Percentiles rank a stretch among this genome's conserved stretches.
These are phyloP conservation scores for Candolleomyces eurysporus DNA, from an alignment of 768 basidiomycete species.

Conservation along the genomic window DNA sequence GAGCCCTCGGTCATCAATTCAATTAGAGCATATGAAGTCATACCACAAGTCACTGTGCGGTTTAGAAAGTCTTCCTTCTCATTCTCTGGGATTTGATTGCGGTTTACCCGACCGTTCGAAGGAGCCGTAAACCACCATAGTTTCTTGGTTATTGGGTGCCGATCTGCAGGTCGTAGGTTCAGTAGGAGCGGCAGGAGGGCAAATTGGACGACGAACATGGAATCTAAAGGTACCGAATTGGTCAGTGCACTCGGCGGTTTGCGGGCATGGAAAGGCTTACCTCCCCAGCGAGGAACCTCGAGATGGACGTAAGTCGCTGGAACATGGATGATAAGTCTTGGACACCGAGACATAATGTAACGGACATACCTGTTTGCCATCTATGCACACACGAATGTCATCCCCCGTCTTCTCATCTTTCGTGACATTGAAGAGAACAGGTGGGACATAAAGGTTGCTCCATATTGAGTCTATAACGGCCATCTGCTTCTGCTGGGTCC, in stretches of 20 bases:
- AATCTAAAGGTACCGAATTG: constrained; percentile 34
- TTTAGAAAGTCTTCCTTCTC: constrained; percentile 50
- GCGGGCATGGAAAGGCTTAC: background rate
- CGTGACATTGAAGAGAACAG: background rate
- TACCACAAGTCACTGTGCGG: constrained; percentile 70
- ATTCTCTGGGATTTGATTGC: constrained; percentile 50
- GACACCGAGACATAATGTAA: background rate
- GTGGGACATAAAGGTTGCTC: constrained; percentile 2
- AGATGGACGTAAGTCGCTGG: constrained; percentile 8
- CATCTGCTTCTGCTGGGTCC: constrained; percentile 7
- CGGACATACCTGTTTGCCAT: constrained; percentile 10
- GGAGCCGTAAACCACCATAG: constrained; percentile 61
- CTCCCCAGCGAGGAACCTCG: constrained; percentile 4
- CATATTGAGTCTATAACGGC: constrained; percentile 9
- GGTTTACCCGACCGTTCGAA: constrained; percentile 38
- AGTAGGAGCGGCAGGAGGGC: background rate
- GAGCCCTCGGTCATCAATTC: background rate
- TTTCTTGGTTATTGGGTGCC: constrained; percentile 55
- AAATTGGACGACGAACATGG: constrained; percentile 42
- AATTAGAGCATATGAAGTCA: constrained; percentile 11
- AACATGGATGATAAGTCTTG: background rate
- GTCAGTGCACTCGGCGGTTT: background rate
- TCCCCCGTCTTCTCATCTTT: background rate
- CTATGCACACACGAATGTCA: constrained; percentile 1
- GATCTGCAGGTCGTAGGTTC: constrained; percentile 36